Percentiles rank a stretch among this genome's conserved stretches.
Evolutionary conservation across 441 rosid genomes (phyloP).

Genomic region (Pelargonium cotyledonis): DNA sequence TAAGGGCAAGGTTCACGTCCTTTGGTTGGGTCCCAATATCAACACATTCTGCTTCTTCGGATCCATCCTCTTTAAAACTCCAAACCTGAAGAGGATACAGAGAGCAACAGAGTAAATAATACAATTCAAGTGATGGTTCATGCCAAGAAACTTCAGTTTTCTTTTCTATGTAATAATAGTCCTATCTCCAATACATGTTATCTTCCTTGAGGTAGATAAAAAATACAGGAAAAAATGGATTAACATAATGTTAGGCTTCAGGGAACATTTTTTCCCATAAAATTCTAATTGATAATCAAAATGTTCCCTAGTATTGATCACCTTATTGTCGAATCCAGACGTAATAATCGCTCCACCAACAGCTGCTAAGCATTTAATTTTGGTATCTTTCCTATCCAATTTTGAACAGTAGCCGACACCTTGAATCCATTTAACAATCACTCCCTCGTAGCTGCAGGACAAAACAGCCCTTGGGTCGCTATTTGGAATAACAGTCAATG

Average conservation of each 20-base stretch:
- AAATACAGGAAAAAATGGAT: not conserved
- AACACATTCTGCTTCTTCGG: conserved; percentile 26
- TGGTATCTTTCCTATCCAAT: conserved; percentile 35
- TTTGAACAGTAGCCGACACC: conserved; percentile 47
- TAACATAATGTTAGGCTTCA: not conserved
- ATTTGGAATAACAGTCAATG: conserved; percentile 28
- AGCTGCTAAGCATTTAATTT: conserved; percentile 49
- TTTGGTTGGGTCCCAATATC: conserved; percentile 37
- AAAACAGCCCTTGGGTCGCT: conserved; percentile 30
- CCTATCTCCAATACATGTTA: not conserved
- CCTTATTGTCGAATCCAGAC: conserved; percentile 39
- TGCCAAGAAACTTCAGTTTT: not conserved
- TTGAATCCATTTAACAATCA: conserved; percentile 48
- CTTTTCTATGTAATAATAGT: not conserved
- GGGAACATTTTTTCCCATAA: conserved; percentile 1
- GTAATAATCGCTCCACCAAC: conserved; percentile 29
- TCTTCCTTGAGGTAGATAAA: not conserved
- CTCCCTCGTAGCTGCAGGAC: conserved; percentile 56
- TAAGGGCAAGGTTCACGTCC: conserved; percentile 33
- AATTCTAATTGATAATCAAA: not conserved
- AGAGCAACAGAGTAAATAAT: not conserved
- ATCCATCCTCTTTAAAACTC: conserved; percentile 29
- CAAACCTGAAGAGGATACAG: conserved; percentile 25
- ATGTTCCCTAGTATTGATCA: conserved; percentile 7
- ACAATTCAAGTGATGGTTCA: not conserved